Base-by-base conservation (phyloP, 345 rosid species). In the Xanthoceras sorbifolium region DNA sequence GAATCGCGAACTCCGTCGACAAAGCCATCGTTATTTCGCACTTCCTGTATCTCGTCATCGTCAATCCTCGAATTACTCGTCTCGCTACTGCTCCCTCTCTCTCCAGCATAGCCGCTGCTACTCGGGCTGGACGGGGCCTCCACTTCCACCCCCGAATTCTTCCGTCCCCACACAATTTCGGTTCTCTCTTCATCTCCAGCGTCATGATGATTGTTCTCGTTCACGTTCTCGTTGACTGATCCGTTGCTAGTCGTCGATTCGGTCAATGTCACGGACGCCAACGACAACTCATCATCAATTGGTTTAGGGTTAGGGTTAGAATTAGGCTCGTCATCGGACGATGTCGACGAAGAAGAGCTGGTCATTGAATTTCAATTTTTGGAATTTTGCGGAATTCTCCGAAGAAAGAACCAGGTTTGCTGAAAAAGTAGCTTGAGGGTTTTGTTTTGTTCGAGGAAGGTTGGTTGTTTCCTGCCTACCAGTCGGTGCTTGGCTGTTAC, bases 71-170 rank as follows among this genome's bases (percentile, higher is more conserved):
- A 86, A 22, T 80, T 85, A 22, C 86, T 82, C 28, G 87, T 84
- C 67, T 87, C 90, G 22, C 93, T 84, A 81, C 97, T 92, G 55
- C 94, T 96, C 60, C 98, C 98, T 88, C 95, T 90, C 89, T 86
- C 98, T 29, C 94, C 98, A 3, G 93, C 99, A 71, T 93, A 96
- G 10, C 99, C 98, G 40, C 99, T 93, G 68, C 97, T 96, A 62
- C 93, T 90, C 25, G 99, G 95, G 78, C 97, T 93, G 42, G 85
- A 77, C 69, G 86, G 90, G 68, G 78, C 84, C 22, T 86, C 94
- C 81, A 83, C 89, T 79, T 90, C 91, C 54, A 85, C 74, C 77
- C 86, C 93, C 79, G 84, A 83, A 70, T 84, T 89, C 79, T 73
- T 79, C 83, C 87, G 82, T 72, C 78, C 34, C 81, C 81, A 77